These are phyloP conservation scores for Linderina pennispora DNA, from an alignment of 192 early-diverging fungal species.

Conservation along the genomic window DNA sequence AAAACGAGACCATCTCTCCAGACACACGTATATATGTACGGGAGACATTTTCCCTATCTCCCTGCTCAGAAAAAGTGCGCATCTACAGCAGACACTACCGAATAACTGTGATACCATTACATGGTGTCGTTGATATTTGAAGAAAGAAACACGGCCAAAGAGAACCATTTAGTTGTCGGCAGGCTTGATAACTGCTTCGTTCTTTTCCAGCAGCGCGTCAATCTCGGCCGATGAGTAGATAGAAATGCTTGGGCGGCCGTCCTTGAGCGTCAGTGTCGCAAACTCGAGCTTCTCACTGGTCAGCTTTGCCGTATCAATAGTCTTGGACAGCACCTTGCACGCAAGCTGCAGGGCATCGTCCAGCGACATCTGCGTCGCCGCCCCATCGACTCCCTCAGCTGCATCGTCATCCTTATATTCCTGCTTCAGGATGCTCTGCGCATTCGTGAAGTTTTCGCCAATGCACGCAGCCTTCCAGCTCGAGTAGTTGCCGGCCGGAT, in stretches of 20 bases:
- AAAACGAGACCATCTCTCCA: too few species aligned
- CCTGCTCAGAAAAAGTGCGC: too few species aligned
- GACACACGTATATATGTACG: too few species aligned
- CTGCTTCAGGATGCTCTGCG: conserved; percentile 89
- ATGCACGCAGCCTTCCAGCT: conserved; percentile 99
- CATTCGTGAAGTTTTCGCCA: conserved; percentile 89
- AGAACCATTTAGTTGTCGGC: conserved; percentile 10
- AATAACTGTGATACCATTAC: too few species aligned
- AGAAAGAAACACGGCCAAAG: neutral
- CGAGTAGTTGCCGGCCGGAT: conserved; percentile 98
- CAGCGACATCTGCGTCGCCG: conserved; percentile 49
- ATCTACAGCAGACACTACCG: too few species aligned
- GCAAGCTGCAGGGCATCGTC: conserved; percentile 88
- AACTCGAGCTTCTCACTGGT: conserved; percentile 90
- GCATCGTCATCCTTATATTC: conserved; percentile 86
- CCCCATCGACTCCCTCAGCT: neutral
- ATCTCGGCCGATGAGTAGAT: conserved; percentile 37
- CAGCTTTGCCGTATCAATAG: conserved; percentile 90
- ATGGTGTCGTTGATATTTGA: too few species aligned
- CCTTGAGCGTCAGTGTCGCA: conserved; percentile 68
- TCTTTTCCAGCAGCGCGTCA: conserved; percentile 28
- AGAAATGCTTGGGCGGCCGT: conserved; percentile 23
- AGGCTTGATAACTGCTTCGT: conserved; percentile 38
- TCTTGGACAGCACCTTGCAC: conserved; percentile 92
- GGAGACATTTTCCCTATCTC: too few species aligned